Evolutionary conservation across 768 basidiomycete species (phyloP).

Genomic region (Cyclocybe aegerita): DNA sequence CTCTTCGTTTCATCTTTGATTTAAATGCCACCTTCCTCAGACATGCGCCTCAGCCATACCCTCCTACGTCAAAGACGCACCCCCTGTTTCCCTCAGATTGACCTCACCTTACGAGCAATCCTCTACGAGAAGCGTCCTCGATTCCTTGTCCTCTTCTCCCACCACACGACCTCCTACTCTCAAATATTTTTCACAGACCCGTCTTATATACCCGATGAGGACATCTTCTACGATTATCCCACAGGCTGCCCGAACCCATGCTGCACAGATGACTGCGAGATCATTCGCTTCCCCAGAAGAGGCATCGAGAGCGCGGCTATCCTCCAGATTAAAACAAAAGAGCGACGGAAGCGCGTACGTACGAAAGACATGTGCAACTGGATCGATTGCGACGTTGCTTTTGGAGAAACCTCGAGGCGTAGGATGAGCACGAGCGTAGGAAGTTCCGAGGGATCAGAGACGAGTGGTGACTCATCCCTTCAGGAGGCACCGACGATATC

Average conservation of each 20-base stretch:
- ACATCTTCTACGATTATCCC: constrained; percentile 76
- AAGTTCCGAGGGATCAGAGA: constrained; percentile 27
- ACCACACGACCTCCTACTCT: constrained; percentile 78
- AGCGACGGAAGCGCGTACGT: constrained; percentile 47
- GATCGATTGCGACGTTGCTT: constrained; percentile 71
- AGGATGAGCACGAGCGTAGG: constrained; percentile 19
- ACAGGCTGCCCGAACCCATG: constrained; percentile 79
- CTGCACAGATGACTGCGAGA: constrained; percentile 80
- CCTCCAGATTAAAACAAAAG: constrained; percentile 59
- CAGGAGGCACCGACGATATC: constrained; percentile 24
- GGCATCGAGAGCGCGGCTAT: constrained; percentile 62
- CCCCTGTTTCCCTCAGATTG: constrained; percentile 82
- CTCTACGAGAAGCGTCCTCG: constrained; percentile 75
- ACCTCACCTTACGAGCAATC: constrained; percentile 73
- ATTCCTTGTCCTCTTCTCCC: constrained; percentile 77
- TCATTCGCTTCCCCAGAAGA: constrained; percentile 74
- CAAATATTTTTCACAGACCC: constrained; percentile 79
- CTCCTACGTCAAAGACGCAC: constrained; percentile 69
- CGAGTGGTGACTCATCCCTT: constrained; percentile 15
- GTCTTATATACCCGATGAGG: constrained; percentile 67
- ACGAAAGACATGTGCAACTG: constrained; percentile 77
- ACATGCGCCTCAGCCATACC: constrained; percentile 69
- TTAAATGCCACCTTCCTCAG: constrained; percentile 18
- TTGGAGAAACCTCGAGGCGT: constrained; percentile 41
- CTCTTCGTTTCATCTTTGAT: constrained; percentile 1